Conservation (phyloP, 2,329 filamentous ascomycete genomes). For the Ophiocordyceps polyrhachis-furcata region DNA sequence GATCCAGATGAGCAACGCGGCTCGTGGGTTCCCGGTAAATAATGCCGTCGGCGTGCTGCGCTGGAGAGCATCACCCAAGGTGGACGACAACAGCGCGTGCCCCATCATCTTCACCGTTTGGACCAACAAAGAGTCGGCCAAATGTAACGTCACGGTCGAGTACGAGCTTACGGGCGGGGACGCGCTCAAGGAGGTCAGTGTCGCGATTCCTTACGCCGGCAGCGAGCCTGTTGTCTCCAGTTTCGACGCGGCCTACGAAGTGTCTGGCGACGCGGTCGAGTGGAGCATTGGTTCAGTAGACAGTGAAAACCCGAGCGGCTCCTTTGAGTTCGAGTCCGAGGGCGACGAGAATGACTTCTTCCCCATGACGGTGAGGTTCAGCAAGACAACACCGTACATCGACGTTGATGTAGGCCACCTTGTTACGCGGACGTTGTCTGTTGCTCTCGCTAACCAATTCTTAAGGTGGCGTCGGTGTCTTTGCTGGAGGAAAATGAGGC, state of each 20-base stretch:
- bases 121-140: constrained; percentile 77
- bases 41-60: constrained; percentile 83
- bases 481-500: constrained; percentile 60
- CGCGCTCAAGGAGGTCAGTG: constrained; percentile 62
- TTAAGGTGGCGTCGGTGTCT: constrained; percentile 45
- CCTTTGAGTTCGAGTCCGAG: constrained; percentile 89
- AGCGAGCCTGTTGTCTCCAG: constrained; percentile 78
- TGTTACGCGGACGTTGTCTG: neutral
- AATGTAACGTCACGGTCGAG: constrained; percentile 81
- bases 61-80: constrained; percentile 74
- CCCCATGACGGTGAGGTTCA: constrained; percentile 86
- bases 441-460: constrained; percentile 8
- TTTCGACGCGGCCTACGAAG: constrained; percentile 87
- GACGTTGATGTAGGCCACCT: constrained; percentile 72
- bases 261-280: constrained; percentile 79
- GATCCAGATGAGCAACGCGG: constrained; percentile 78
- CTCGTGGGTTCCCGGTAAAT: constrained; percentile 84
- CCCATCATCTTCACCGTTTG: constrained; percentile 96
- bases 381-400: constrained; percentile 68
- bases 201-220: constrained; percentile 71
- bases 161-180: constrained; percentile 81
- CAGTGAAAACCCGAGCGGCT: constrained; percentile 62
- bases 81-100: constrained; percentile 60
- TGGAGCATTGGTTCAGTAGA: constrained; percentile 84
- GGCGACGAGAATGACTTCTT: constrained; percentile 90